A percentile compares a stretch with the other conserved stretches of the same genome.
Conservation (phyloP, 768 basidiomycete genomes). For the Pholiota molesta region DNA sequence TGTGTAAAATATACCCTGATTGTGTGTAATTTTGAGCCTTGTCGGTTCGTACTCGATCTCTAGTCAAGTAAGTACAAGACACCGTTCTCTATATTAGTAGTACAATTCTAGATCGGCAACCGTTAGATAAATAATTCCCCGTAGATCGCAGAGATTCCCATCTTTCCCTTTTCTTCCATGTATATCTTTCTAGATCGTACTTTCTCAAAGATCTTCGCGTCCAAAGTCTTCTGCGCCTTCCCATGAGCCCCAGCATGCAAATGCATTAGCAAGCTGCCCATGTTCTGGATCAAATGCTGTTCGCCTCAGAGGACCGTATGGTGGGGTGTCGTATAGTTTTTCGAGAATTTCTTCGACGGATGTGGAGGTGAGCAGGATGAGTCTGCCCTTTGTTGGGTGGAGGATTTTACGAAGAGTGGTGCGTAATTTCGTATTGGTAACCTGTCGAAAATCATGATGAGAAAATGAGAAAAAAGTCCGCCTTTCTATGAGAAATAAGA, state of each 20-base stretch:
- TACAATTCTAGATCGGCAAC: not conserved
- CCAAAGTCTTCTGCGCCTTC: conserved; percentile 40
- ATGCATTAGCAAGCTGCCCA: conserved; percentile 43
- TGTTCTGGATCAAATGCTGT: conserved; percentile 39
- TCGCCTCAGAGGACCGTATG: conserved; percentile 39
- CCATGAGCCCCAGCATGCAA: conserved; percentile 48
- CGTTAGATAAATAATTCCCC: not conserved
- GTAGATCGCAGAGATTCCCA: not conserved
- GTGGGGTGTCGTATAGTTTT: conserved; percentile 37
- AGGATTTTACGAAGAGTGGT: conserved; percentile 43
- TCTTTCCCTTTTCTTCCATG: not conserved
- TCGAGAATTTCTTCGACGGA: conserved; percentile 37
- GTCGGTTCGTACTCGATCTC: not conserved
- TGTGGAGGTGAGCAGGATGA: conserved; percentile 43
- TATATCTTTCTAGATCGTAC: not conserved
- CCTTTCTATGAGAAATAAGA: not conserved
- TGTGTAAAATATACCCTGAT: conserved; percentile 18
- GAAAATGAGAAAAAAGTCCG: no score
- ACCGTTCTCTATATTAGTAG: not conserved
- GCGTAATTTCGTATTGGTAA: conserved; percentile 41
- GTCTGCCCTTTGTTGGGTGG: conserved; percentile 36
- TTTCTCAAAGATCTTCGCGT: not conserved
- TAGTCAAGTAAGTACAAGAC: not conserved
- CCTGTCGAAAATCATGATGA: conserved; percentile 23
- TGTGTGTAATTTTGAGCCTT: not conserved